Percentiles rank a stretch among this genome's conserved stretches.
phyloP scores from a whole-genome alignment of 2,329 filamentous ascomycete species.

The Penicillium sumatraense region DNA sequence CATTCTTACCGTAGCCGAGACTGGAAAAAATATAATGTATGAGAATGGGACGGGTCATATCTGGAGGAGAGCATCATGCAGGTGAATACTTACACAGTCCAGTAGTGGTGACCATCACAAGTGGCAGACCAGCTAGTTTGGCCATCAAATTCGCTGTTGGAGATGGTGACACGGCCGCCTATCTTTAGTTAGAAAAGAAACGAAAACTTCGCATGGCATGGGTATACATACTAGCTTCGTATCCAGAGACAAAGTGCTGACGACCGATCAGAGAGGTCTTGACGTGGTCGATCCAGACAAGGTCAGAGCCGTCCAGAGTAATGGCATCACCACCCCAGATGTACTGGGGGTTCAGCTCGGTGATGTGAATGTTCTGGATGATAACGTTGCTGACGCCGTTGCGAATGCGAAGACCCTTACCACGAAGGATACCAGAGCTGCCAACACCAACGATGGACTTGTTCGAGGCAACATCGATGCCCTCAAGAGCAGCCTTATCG shows the following conservation, averaged over 20 bases:
- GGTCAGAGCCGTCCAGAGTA: constrained; percentile 50
- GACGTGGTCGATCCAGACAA: constrained; percentile 56
- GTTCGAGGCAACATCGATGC: constrained; percentile 58
- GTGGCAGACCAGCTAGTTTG: constrained; percentile 57
- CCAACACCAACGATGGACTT: constrained; percentile 62
- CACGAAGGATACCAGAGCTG: constrained; percentile 57
- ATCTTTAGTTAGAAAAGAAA: constrained; percentile 45
- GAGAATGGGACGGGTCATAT: not conserved
- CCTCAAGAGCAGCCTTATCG: constrained; percentile 57
- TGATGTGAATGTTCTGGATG: constrained; percentile 62
- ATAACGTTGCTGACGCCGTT: constrained; percentile 58
- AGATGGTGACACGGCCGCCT: constrained; percentile 59
- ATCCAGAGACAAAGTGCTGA: constrained; percentile 33
- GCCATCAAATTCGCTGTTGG: constrained; percentile 64
- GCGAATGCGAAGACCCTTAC: constrained; percentile 57
- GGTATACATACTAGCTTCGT: constrained; percentile 32
- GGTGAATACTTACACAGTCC: constrained; percentile 47
- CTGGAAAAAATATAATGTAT: constrained; percentile 11
- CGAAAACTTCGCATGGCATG: constrained; percentile 23
- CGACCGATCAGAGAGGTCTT: constrained; percentile 43
- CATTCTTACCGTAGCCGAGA: constrained; percentile 59
- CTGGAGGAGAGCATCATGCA: not conserved
- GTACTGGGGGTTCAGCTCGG: constrained; percentile 57
- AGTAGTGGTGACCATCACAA: constrained; percentile 64
- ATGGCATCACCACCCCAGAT: constrained; percentile 65